These are phyloP conservation scores for Fusarium miscanthi DNA, from an alignment of 2,329 filamentous ascomycete genomes.

Conservation along the genomic window DNA sequence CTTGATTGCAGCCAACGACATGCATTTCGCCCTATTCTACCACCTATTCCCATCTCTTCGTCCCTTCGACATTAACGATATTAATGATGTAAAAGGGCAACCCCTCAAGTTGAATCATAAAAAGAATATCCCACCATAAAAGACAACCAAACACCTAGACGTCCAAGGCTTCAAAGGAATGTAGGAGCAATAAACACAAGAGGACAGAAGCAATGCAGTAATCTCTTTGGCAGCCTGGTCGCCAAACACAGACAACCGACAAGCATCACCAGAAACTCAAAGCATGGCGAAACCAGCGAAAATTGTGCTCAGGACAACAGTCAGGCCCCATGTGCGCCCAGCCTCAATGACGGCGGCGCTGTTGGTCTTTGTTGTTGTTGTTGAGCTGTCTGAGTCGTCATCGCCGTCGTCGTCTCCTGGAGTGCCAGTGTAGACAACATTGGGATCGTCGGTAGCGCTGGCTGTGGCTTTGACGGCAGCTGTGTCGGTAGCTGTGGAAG, in stretches of 20 bases:
- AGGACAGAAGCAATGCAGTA: conserved; percentile 30
- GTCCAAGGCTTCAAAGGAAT: conserved; percentile 43
- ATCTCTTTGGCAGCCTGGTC: background rate
- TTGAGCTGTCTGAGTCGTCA: conserved; percentile 20
- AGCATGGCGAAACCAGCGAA: conserved; percentile 56
- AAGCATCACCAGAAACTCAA: conserved; percentile 30
- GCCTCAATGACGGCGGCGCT: conserved; percentile 49
- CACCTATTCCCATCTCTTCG: conserved; percentile 3
- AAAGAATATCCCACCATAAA: conserved; percentile 33
- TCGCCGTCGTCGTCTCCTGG: conserved; percentile 21
- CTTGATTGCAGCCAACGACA: conserved; percentile 17
- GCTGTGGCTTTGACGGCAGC: conserved; percentile 55
- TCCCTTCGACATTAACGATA: conserved; percentile 33
- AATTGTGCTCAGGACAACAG: conserved; percentile 52
- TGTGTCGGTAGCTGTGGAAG: conserved; percentile 53
- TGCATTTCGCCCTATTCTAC: conserved; percentile 25
- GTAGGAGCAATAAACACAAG: conserved; percentile 37
- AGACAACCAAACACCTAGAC: conserved; percentile 44
- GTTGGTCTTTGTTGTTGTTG: conserved; percentile 26
- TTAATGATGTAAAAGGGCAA: conserved; percentile 33
- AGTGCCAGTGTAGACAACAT: conserved; percentile 50
- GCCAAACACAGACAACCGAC: background rate
- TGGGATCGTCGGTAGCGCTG: conserved; percentile 47
- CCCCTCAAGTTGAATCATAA: conserved; percentile 23
- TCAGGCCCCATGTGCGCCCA: conserved; percentile 53